Conservation (phyloP, 352 stramenopile species). For the Pseudoperonospora humuli region DNA sequence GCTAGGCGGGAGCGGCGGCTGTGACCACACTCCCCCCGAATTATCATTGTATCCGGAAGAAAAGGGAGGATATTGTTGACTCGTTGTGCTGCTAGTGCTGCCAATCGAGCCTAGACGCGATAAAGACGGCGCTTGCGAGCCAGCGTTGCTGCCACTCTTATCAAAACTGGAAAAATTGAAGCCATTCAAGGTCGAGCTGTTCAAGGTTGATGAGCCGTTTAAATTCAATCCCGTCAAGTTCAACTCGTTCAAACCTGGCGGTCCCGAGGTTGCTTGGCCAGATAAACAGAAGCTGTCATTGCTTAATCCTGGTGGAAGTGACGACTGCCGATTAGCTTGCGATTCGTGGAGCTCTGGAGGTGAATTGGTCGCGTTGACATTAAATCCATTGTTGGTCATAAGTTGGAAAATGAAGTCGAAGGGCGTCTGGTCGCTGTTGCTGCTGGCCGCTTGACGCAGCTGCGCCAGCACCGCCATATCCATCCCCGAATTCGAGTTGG, state of each 20-base stretch:
- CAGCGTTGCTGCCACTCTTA: conserved; percentile 3
- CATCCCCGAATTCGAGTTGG: conserved; percentile 14
- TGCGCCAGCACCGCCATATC: conserved; percentile 19
- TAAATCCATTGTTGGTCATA: conserved; percentile 24
- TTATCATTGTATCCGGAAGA: conserved; percentile 21
- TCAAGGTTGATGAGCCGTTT: conserved; percentile 2
- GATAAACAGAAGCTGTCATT: conserved; percentile 18
- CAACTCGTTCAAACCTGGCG: conserved; percentile 11
- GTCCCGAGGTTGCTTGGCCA: conserved; percentile 5
- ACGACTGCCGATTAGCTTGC: conserved; percentile 12
- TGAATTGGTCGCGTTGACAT: conserved; percentile 10
- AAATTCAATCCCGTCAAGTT: conserved; percentile 17
- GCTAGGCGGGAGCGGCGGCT: conserved; percentile 15
- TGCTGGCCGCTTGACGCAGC: conserved; percentile 14
- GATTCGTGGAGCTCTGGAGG: conserved; percentile 10
- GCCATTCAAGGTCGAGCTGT: conserved; percentile 1
- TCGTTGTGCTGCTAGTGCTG: conserved; percentile 19
- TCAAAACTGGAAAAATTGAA: conserved; percentile 20
- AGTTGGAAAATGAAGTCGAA: conserved; percentile 26
- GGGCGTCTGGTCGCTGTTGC: conserved; percentile 9
- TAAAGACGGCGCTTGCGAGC: conserved; percentile 17
- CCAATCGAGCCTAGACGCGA: conserved; percentile 25
- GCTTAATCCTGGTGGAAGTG: conserved; percentile 12
- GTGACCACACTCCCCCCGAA: conserved; percentile 16
- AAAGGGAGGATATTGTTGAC: conserved; percentile 16